Base-by-base conservation (phyloP, 176 grass and related monocot genomes). In the Eragrostis nindensis region DNA sequence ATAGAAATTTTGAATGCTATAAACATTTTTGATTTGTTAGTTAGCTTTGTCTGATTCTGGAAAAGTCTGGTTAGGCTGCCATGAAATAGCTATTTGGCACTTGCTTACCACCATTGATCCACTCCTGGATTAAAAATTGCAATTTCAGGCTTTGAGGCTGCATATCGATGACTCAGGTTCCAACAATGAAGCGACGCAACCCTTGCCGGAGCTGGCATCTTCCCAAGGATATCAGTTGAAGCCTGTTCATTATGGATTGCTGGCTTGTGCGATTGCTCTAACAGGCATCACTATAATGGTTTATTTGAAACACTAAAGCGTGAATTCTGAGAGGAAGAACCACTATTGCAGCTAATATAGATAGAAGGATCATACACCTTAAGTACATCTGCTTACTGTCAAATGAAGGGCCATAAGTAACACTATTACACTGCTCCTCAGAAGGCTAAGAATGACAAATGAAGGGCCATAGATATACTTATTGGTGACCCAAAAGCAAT, bases 121-220 rank as follows among this genome's bases (percentile, higher is more conserved):
- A 87, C 70, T 42, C 32, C 21, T 48, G 42, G 8, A 76, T 41
- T 84, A 47, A 52, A 66, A 74, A 39, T 85, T 80, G 1, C 45
- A 65, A 47, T 90, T 82, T 81, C 88, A 99, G 96, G 88, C 81
- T 61, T 82, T 99, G 86, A 86, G 88, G 82, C 75, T 99, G 74
- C 76, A 99, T 68, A 86, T 95, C 21, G 96, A 99, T 2, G 71
- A 84, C 24, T 84, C 62, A 16, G 82, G 83, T 78, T 73, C 66
- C 22, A 87, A 15, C 43, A 86, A 46, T 42, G 88, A 95, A 81
- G 49, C 43, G 16, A 55, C 63, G 85, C 65, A 68, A 32, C 59
- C 41, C 67, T 54, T 39, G 21, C 42, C 71, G 7, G 88, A 93
- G 44, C 38, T 86, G 56, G 64, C 78, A 46, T 46, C 44, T 41